Percentiles rank a stretch among this genome's conserved stretches.
Conservation (phyloP, 345 rosid genomes). For the Cardamine occulta region DNA sequence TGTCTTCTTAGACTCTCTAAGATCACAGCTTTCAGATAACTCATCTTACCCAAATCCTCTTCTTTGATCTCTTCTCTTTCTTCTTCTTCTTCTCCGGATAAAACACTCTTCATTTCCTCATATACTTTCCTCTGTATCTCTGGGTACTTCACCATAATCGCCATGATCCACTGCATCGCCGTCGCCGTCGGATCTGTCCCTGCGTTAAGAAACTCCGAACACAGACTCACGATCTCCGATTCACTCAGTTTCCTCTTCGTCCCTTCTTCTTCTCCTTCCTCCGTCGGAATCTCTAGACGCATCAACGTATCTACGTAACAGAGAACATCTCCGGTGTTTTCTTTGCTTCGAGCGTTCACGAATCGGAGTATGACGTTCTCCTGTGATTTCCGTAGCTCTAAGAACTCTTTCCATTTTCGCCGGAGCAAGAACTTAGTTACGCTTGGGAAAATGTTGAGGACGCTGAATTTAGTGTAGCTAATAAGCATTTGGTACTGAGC, state of each 20-base stretch:
- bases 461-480: conserved; percentile 41
- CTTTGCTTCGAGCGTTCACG: conserved; percentile 30
- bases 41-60: conserved; percentile 39
- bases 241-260: conserved; percentile 42
- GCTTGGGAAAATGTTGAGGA: conserved; percentile 48
- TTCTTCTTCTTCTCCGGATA: conserved; percentile 28
- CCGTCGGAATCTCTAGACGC: conserved; percentile 38
- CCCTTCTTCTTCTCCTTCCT: conserved; percentile 21
- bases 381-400: conserved; percentile 35
- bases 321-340: conserved; percentile 32
- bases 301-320: conserved; percentile 47
- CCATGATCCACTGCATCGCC: conserved; percentile 48
- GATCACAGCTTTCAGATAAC: conserved; percentile 43
- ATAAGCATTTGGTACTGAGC: conserved; percentile 39
- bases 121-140: conserved; percentile 42
- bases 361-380: conserved; percentile 38
- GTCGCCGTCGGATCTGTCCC: conserved; percentile 47
- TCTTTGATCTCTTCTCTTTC: no score
- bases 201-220: conserved; percentile 46
- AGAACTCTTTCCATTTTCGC: conserved; percentile 37
- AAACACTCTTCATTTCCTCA: conserved; percentile 33
- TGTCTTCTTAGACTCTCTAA: conserved; percentile 48
- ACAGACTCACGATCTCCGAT: conserved; percentile 43
- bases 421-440: conserved; percentile 44
- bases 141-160: conserved; percentile 43